Conservation (phyloP, 1,284 basidiomycete genomes). For the Tilletiopsis washingtonensis region DNA sequence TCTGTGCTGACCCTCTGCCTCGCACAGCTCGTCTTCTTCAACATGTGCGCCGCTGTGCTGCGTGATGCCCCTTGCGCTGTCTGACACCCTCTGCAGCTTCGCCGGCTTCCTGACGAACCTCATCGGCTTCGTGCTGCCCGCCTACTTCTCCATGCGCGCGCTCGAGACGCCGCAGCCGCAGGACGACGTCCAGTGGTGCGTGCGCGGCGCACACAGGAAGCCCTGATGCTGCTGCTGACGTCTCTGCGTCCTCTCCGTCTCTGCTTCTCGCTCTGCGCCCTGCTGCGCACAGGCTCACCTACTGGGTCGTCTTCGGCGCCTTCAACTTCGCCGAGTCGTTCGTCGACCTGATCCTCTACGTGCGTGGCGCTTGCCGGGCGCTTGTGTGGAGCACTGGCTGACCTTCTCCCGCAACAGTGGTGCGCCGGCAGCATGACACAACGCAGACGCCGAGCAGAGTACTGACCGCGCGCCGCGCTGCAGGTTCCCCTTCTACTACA, state of each 20-base stretch:
- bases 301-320: constrained; percentile 48
- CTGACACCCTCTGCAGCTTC: constrained; percentile 24
- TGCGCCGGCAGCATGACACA: too few relatives aligned
- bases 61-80: neutral
- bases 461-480: too few relatives aligned
- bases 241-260: constrained; percentile 2
- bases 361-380: too few relatives aligned
- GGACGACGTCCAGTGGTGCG: constrained; percentile 46
- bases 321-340: constrained; percentile 47
- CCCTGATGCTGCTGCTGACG: neutral
- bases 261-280: constrained; percentile 8
- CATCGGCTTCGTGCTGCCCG: constrained; percentile 44
- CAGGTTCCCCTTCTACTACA: constrained; percentile 69
- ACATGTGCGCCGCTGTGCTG: constrained; percentile 31
- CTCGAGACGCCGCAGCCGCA: constrained; percentile 45
- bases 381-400: too few relatives aligned
- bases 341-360: constrained; percentile 32
- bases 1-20: neutral
- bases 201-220: neutral
- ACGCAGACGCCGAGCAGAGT: too few relatives aligned
- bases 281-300: constrained; percentile 31
- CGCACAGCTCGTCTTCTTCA: constrained; percentile 50
- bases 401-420: too few relatives aligned
- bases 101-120: constrained; percentile 47
- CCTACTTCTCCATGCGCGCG: constrained; percentile 47